Evolutionary conservation across 257 asterid species (phyloP).

Genomic region (Linderniella brevidens): DNA sequence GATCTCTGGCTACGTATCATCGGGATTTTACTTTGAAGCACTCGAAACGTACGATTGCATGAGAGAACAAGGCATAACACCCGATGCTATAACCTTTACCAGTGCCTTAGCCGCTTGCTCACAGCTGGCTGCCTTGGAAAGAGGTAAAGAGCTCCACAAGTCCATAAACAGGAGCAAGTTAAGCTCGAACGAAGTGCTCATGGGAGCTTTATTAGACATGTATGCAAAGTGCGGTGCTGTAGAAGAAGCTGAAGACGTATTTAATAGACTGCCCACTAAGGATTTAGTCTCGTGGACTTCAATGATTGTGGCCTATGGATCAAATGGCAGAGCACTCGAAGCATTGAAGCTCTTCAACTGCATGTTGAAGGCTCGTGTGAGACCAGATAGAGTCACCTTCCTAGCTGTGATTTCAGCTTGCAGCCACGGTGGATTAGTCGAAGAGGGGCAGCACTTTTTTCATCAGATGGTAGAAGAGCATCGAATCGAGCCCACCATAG

Average conservation of each 20-base stretch:
- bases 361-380: slow-evolving; percentile 33
- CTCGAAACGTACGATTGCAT: slow-evolving; percentile 33
- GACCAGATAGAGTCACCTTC: slow-evolving; percentile 60
- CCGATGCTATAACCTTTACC: slow-evolving; percentile 49
- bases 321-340: slow-evolving; percentile 52
- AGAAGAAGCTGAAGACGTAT: slow-evolving; percentile 37
- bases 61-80: slow-evolving; percentile 28
- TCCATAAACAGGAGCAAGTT: slow-evolving; percentile 19
- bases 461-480: slow-evolving; percentile 25
- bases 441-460: slow-evolving; percentile 39
- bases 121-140: slow-evolving; percentile 45
- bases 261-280: slow-evolving; percentile 27
- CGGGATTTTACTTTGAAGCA: slow-evolving; percentile 54
- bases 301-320: slow-evolving; percentile 67
- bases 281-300: slow-evolving; percentile 78
- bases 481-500: slow-evolving; percentile 37
- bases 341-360: slow-evolving; percentile 37
- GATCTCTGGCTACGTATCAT: slow-evolving; percentile 73
- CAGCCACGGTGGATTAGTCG: slow-evolving; percentile 65
- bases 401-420: slow-evolving; percentile 76
- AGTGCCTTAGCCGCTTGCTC: slow-evolving; percentile 63
- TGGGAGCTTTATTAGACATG: slow-evolving; percentile 80
- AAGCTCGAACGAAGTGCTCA: slow-evolving; percentile 36
- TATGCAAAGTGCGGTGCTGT: slow-evolving; percentile 78
- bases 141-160: slow-evolving; percentile 50